Evolutionary conservation across 208 protist species (phyloP).

Genomic region (Leishmania tropica): DNA sequence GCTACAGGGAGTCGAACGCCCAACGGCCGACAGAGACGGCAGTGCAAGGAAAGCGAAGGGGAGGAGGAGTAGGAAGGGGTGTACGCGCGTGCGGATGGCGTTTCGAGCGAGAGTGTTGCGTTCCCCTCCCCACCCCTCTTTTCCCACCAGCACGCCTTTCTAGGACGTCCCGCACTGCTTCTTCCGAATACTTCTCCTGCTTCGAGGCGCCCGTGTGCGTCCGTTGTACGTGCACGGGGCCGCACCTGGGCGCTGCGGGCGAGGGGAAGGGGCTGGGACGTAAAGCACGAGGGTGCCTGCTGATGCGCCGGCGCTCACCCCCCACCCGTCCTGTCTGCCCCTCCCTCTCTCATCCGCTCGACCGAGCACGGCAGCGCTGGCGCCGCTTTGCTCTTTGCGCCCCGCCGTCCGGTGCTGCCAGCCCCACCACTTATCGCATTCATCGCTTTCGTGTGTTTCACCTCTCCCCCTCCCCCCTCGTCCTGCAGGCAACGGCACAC

Average conservation of each 20-base stretch:
- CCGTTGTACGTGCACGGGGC: not conserved
- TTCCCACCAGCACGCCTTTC: not conserved
- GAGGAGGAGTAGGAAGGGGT: not conserved
- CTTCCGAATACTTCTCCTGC: not conserved
- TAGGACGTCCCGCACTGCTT: not conserved
- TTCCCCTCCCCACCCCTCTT: not conserved
- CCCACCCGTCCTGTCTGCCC: not conserved
- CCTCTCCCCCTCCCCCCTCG: not conserved
- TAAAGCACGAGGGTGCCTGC: not conserved
- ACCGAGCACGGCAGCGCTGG: not conserved
- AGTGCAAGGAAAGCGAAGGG: not conserved
- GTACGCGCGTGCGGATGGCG: not conserved
- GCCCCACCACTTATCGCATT: not conserved
- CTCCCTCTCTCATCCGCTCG: not conserved
- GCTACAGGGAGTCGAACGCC: not conserved
- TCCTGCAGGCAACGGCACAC: not conserved
- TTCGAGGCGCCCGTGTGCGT: not conserved
- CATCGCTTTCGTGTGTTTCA: not conserved
- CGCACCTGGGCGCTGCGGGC: not conserved
- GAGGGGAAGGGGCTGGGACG: not conserved
- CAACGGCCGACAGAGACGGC: not conserved
- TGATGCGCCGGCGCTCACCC: not conserved
- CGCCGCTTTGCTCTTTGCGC: not conserved
- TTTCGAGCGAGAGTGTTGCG: not conserved
- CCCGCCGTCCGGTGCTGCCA: not conserved